Percentiles rank a stretch among this genome's conserved stretches.
Conservation (phyloP, 2,329 filamentous ascomycete species). For the Aureobasidium subglaciale region DNA sequence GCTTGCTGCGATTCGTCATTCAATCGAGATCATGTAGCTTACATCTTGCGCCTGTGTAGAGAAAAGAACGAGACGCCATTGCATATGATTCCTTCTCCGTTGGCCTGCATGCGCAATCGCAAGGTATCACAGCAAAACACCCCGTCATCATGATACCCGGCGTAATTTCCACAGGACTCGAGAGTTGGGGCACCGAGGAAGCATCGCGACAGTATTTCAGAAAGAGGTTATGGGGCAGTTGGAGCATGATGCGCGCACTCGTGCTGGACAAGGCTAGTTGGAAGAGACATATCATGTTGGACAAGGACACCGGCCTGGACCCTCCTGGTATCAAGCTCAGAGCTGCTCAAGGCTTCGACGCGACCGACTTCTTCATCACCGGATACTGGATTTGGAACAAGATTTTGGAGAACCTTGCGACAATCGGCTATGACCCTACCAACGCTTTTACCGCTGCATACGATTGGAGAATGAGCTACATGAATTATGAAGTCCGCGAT, state of each 20-base stretch:
- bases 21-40: constrained; percentile 8
- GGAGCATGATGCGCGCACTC: constrained; percentile 96
- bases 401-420: constrained; percentile 92
- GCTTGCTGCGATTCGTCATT: not conserved
- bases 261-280: constrained; percentile 88
- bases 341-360: constrained; percentile 93
- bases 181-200: constrained; percentile 91
- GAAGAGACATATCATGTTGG: constrained; percentile 96
- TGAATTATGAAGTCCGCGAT: constrained; percentile 81
- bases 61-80: constrained; percentile 78
- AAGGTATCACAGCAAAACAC: constrained; percentile 75
- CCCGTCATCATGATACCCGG: constrained; percentile 96
- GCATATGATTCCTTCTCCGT: constrained; percentile 93
- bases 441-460: constrained; percentile 65
- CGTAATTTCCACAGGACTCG: constrained; percentile 92
- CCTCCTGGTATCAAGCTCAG: constrained; percentile 84
- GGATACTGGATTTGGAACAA: constrained; percentile 99
- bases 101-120: constrained; percentile 70
- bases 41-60: constrained; percentile 40
- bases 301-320: constrained; percentile 83
- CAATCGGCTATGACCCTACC: constrained; percentile 88
- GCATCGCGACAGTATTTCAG: constrained; percentile 84
- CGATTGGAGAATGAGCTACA: constrained; percentile 89
- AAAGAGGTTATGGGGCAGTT: constrained; percentile 92
- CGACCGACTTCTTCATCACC: constrained; percentile 85